These are phyloP conservation scores for Astragalus membranaceus DNA, from an alignment of 306 rosid species.

Conservation along the genomic window DNA sequence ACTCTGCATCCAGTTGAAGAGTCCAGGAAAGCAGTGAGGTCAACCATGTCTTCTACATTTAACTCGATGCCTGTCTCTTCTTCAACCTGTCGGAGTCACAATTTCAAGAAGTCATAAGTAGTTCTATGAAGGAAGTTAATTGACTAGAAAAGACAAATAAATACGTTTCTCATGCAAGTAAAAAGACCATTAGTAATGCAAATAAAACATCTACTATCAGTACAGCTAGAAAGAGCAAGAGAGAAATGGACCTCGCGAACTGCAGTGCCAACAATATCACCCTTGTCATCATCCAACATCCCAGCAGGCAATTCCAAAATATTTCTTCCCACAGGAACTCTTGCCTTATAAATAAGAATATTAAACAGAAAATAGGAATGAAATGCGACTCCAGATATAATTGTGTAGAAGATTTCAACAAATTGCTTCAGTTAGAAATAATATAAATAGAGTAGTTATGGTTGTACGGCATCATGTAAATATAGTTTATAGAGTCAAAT, in stretches of 20 bases:
- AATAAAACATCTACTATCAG: neutral
- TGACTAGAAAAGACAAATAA: neutral
- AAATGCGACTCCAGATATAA: neutral
- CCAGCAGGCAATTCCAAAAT: slow-evolving; percentile 96
- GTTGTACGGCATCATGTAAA: neutral
- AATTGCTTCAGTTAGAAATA: too few relatives aligned
- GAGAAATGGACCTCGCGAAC: slow-evolving; percentile 67
- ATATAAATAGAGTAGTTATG: neutral
- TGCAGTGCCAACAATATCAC: slow-evolving; percentile 86
- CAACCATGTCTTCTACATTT: slow-evolving; percentile 64
- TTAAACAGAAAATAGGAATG: slow-evolving; percentile 17
- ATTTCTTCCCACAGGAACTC: slow-evolving; percentile 79
- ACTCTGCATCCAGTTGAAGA: slow-evolving; percentile 66
- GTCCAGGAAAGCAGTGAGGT: slow-evolving; percentile 78
- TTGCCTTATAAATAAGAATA: slow-evolving; percentile 48
- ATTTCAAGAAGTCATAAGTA: neutral
- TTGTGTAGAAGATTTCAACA: too few relatives aligned
- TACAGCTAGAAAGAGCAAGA: neutral
- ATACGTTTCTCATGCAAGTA: neutral
- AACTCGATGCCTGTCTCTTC: slow-evolving; percentile 82
- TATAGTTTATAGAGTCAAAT: neutral
- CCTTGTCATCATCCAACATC: slow-evolving; percentile 79
- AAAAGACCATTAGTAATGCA: neutral
- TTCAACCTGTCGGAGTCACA: slow-evolving; percentile 55
- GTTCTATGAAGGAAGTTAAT: neutral